Evolutionary conservation across 2,329 filamentous ascomycete genomes (phyloP).

Genomic region (Aureobasidium melanogenum): DNA sequence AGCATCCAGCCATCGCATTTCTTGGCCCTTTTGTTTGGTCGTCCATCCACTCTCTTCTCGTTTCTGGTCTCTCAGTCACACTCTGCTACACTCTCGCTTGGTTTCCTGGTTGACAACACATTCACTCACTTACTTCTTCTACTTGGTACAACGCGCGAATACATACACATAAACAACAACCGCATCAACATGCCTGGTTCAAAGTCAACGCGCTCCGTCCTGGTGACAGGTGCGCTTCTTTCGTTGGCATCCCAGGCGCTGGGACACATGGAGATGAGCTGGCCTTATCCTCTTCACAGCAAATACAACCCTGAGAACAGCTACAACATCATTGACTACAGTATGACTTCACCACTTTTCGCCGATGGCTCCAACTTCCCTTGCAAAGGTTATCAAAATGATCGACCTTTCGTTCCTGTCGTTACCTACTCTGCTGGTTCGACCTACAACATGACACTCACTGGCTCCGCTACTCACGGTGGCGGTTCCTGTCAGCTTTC

Average conservation of each 20-base stretch:
- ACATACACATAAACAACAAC: neutral
- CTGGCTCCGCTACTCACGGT: slow-evolving; percentile 51
- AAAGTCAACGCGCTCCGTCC: neutral
- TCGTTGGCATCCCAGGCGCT: slow-evolving; percentile 8
- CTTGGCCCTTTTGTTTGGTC: slow-evolving; percentile 6
- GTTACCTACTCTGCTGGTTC: slow-evolving; percentile 55
- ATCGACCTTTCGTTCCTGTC: slow-evolving; percentile 43
- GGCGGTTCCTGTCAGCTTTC: slow-evolving; percentile 72
- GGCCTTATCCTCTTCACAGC: slow-evolving; percentile 45
- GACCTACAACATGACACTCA: slow-evolving; percentile 54
- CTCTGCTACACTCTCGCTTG: neutral
- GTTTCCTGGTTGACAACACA: neutral
- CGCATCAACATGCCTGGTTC: slow-evolving; percentile 1
- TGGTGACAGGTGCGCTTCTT: slow-evolving; percentile 10
- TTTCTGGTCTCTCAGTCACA: neutral
- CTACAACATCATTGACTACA: slow-evolving; percentile 53
- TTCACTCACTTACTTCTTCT: neutral
- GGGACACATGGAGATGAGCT: slow-evolving; percentile 48
- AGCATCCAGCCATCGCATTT: neutral
- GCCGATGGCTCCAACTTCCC: slow-evolving; percentile 58
- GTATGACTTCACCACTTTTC: slow-evolving; percentile 59
- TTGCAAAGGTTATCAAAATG: slow-evolving; percentile 60
- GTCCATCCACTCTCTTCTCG: slow-evolving; percentile 6
- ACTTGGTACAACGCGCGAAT: neutral
- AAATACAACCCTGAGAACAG: slow-evolving; percentile 38